These are phyloP conservation scores for Cercis canadensis DNA, from an alignment of 306 rosid species.

Conservation along the genomic window DNA sequence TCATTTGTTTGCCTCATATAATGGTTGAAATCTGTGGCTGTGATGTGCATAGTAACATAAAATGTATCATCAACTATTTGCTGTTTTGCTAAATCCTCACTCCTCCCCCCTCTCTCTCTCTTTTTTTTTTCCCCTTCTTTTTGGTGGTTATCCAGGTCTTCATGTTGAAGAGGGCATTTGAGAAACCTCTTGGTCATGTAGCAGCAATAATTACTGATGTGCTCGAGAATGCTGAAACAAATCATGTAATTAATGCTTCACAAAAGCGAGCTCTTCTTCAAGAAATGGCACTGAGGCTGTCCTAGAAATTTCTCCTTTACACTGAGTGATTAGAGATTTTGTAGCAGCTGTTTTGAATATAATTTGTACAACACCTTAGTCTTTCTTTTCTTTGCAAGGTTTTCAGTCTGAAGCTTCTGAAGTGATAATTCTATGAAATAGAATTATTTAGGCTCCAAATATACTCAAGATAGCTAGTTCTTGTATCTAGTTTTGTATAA, in stretches of 20 bases:
- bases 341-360: conserved; percentile 38
- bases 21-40: too few species aligned
- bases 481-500: too few species aligned
- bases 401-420: conserved; percentile 41
- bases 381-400: conserved; percentile 40
- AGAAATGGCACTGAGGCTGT: conserved; percentile 90
- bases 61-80: too few species aligned
- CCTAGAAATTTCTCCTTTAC: conserved; percentile 47
- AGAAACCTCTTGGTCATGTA: conserved; percentile 99
- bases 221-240: conserved; percentile 92
- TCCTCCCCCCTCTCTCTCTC: too few species aligned
- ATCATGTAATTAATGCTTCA: conserved; percentile 77
- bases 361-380: conserved; percentile 38
- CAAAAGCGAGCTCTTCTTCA: conserved; percentile 96
- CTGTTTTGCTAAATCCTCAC: too few species aligned
- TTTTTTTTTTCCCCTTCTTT: too few species aligned
- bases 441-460: too few species aligned
- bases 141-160: conserved; percentile 72
- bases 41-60: too few species aligned
- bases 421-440: too few species aligned
- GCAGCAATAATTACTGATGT: conserved; percentile 94
- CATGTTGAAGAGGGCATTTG: conserved; percentile 88
- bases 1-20: too few species aligned
- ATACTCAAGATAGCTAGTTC: too few species aligned
- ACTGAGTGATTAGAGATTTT: conserved; percentile 43